Percentiles rank a stretch among this genome's conserved stretches.
These are phyloP conservation scores for Blastocladiella emersonii DNA, from an alignment of 371 early-diverging fungal genomes.

Conservation along the genomic window DNA sequence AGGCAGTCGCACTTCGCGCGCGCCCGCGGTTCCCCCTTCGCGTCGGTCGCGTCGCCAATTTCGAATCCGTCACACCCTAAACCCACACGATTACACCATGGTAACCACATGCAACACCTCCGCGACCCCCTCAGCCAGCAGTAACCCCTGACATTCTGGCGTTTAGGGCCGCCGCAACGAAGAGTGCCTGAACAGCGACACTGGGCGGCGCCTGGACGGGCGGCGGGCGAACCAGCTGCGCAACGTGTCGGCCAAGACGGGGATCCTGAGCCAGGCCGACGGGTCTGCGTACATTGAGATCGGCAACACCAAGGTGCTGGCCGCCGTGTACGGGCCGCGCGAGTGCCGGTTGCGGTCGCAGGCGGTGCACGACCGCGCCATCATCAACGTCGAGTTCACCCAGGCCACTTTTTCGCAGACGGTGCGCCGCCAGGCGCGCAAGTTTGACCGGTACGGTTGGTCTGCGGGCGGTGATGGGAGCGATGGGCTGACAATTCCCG, in stretches of 20 bases:
- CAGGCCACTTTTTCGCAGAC: slow-evolving; percentile 82
- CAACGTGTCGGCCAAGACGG: slow-evolving; percentile 59
- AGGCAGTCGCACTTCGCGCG: no score
- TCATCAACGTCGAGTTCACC: slow-evolving; percentile 79
- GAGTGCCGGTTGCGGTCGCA: slow-evolving; percentile 40
- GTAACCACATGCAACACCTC: no score
- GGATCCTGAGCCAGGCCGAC: slow-evolving; percentile 68
- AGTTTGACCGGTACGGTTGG: slow-evolving; percentile 57
- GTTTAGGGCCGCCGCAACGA: no score
- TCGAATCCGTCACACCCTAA: no score
- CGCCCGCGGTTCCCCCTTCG: no score
- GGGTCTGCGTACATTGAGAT: slow-evolving; percentile 90
- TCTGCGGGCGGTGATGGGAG: background rate
- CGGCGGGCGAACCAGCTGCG: slow-evolving; percentile 81
- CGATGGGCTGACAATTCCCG: no score
- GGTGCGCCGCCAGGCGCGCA: slow-evolving; percentile 65
- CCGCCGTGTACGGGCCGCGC: slow-evolving; percentile 83
- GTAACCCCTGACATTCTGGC: no score
- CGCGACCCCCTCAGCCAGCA: no score
- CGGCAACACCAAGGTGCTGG: slow-evolving; percentile 88
- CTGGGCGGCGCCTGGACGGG: slow-evolving; percentile 88
- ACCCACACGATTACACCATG: no score
- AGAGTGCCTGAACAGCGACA: no score
- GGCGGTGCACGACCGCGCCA: slow-evolving; percentile 56
- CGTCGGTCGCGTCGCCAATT: no score